Evolutionary conservation across 257 asterid species (phyloP).

Genomic region (Primulina tabacum): DNA sequence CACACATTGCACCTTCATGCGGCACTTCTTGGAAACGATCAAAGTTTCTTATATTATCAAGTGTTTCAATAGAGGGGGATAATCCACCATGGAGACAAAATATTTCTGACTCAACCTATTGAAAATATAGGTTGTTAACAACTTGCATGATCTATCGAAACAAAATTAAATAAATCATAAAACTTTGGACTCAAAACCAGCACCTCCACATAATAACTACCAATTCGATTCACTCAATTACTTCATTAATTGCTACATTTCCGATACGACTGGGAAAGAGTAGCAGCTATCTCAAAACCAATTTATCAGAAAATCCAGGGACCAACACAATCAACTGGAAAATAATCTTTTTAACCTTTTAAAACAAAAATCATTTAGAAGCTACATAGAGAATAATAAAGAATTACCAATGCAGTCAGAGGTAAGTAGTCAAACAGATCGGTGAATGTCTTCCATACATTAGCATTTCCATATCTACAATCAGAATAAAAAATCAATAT

Average conservation of each 20-base stretch:
- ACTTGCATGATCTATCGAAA: background rate
- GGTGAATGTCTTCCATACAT: conserved; percentile 90
- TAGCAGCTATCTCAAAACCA: background rate
- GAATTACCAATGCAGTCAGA: conserved; percentile 81
- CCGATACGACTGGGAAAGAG: background rate
- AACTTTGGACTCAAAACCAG: conserved; percentile 16
- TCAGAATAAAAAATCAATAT: conserved; percentile 13
- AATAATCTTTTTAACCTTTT: conserved; percentile 1
- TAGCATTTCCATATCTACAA: conserved; percentile 87
- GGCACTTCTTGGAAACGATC: conserved; percentile 92
- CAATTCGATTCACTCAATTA: background rate
- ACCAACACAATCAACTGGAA: conserved; percentile 3
- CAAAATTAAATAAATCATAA: conserved; percentile 1
- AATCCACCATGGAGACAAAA: conserved; percentile 84
- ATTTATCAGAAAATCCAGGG: background rate
- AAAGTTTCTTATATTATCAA: conserved; percentile 68
- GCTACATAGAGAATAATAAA: conserved; percentile 9
- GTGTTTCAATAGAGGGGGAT: conserved; percentile 82
- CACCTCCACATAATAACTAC: conserved; percentile 8
- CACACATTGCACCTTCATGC: conserved; percentile 94
- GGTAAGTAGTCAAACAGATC: conserved; percentile 94
- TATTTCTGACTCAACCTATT: conserved; percentile 79
- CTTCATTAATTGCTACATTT: background rate
- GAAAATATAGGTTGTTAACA: conserved; percentile 11
- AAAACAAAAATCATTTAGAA: background rate